Evolutionary conservation across 2,329 filamentous ascomycete genomes (phyloP), one percentile per base, ranked within the genome.

Genomic region (Aspergillus tanneri): DNA sequence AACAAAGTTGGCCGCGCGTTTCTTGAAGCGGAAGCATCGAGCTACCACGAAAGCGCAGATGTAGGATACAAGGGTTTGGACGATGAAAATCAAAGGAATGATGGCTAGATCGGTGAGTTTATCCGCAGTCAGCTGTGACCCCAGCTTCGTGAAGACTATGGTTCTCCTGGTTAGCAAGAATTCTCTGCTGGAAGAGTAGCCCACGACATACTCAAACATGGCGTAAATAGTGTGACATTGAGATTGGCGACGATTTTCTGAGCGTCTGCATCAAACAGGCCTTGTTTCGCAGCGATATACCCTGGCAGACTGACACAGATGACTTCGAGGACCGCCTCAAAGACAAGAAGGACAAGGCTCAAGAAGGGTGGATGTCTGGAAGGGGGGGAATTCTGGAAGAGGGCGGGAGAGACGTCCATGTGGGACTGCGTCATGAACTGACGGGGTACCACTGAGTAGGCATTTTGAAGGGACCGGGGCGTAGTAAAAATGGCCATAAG

Each of bases 221-320:
- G 93, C 23, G 93, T 99, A 72, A 99, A 99, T 34, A 99, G 79
- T 75, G 88, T 88, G 50, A 96, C 90, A 69, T 99, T 99, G 59
- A 99, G 78, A 66, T 99, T 96, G 45, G 93, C 92, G 42, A 96
- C 79, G 65, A 99, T 95, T 72, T 96, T 97, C 70, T 99, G 93
- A 68, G 91, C 88, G 43, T 96, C 90, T 55, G 89, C 90, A 71
- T 95, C 90, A 71, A 99, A 97, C 74, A 96, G 88, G 67, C 93
- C 93, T 61, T 90, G 79, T 30, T 87, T 79, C 10, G 93, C 93
- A 45, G 96, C 84, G 55, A 99, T 86, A 72, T 96, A 99, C 22
- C 93, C 93, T 0, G 93, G 93, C 58, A 96, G 73, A 69, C 88
- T 92, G 68, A 99, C 91, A 67, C 91, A 97, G 41, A 99, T 87